These are phyloP conservation scores for Mortierella alpina DNA, from an alignment of 192 early-diverging fungal genomes.

Conservation along the genomic window DNA sequence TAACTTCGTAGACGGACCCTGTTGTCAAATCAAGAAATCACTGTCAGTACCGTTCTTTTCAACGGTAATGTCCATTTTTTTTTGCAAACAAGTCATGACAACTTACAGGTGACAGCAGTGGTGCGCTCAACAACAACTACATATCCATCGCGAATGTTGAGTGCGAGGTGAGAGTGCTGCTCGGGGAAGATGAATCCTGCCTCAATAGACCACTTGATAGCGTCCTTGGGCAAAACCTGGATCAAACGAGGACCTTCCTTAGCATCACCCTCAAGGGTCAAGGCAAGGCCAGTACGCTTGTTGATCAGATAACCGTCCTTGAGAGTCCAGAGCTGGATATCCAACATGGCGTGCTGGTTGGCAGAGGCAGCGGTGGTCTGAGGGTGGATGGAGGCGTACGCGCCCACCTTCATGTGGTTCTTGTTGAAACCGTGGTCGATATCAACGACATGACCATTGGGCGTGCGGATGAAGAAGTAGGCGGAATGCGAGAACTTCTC, in stretches of 20 bases:
- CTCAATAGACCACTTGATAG: conserved; percentile 46
- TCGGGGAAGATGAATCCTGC: conserved; percentile 41
- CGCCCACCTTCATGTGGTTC: conserved; percentile 48
- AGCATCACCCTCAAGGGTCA: conserved; percentile 36
- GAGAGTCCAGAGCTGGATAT: conserved; percentile 52
- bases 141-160: conserved; percentile 40
- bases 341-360: conserved; percentile 47
- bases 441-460: conserved; percentile 40
- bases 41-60: not conserved
- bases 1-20: conserved; percentile 25
- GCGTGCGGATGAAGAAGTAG: conserved; percentile 48
- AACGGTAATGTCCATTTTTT: not conserved
- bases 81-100: too few relatives aligned
- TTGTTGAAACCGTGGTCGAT: conserved; percentile 40
- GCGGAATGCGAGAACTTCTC: conserved; percentile 28
- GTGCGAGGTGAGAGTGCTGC: conserved; percentile 29
- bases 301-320: conserved; percentile 53
- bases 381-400: conserved; percentile 41
- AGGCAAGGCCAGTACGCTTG: conserved; percentile 50
- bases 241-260: conserved; percentile 27
- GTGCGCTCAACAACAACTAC: conserved; percentile 45
- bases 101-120: conserved; percentile 20
- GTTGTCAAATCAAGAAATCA: not conserved
- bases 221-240: conserved; percentile 40
- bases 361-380: conserved; percentile 47